phyloP scores from a whole-genome alignment of 352 stramenopile genomes.

The Pythium rishiriense region DNA sequence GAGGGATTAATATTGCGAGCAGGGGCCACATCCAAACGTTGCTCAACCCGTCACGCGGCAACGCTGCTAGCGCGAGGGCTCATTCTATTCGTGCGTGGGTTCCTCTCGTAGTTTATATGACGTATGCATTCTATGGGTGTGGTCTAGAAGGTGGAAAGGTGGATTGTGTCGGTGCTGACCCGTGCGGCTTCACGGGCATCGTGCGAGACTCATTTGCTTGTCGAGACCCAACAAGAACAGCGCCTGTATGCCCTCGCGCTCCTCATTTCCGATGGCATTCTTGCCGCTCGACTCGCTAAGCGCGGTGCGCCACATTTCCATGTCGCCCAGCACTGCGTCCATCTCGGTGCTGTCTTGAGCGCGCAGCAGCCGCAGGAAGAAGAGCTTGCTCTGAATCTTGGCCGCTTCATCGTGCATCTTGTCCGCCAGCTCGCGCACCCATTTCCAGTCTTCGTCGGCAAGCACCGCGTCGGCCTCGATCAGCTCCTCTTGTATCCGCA shows the following conservation, averaged over 20 bases:
- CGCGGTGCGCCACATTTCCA: conserved; percentile 18
- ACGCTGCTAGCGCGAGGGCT: no score
- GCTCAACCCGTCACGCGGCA: no score
- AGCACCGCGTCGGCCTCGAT: conserved; percentile 18
- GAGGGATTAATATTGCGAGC: no score
- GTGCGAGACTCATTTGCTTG: conserved; percentile 24
- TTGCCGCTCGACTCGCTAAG: not conserved
- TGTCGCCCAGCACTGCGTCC: conserved; percentile 11
- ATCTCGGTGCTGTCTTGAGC: not conserved
- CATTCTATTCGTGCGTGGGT: no score
- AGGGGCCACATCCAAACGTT: no score
- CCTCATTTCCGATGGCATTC: not conserved
- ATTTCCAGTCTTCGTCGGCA: conserved; percentile 12
- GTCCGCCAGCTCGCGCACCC: conserved; percentile 16
- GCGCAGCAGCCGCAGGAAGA: conserved; percentile 22
- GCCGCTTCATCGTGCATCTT: conserved; percentile 14
- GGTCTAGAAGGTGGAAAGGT: no score
- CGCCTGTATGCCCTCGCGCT: conserved; percentile 22
- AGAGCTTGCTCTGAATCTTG: conserved; percentile 18
- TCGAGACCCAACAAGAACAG: conserved; percentile 27
- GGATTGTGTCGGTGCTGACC: no score
- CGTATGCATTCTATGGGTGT: no score
- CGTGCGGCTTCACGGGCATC: conserved; percentile 1
- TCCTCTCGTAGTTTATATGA: no score
- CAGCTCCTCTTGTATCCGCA: conserved; percentile 21